Base-by-base conservation (phyloP, 2,329 filamentous ascomycete genomes). In the Phaeosphaeria sp. region DNA sequence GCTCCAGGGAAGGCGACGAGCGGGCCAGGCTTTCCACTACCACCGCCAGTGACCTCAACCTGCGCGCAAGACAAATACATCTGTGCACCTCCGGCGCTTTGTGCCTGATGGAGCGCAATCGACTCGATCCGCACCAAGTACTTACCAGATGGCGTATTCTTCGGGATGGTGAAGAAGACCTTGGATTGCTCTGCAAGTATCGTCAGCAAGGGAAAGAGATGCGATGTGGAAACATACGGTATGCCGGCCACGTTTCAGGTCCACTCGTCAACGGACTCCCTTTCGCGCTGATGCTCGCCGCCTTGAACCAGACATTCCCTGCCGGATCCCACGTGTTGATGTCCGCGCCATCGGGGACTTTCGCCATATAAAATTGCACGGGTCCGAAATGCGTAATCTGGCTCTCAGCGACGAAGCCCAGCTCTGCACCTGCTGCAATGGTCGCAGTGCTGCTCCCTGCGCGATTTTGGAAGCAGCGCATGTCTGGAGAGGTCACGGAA, bases 301-400 rank as follows among this genome's bases (percentile, higher is more conserved):
- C 67, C 45, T 74, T 75, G 58, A 75, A 74, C 72, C 73, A 75
- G 6, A 75, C 70, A 44, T 69, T 71, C 0, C 71, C 73, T 9
- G 58, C 30, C 2, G 65, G 57, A 44, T 72, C 67, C 71, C 71
- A 74, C 2, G 66, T 67, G 39, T 69, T 69, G 18, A 71, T 63
- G 44, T 70, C 57, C 11, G 60, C 60, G 30, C 56, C 57, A 25
- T 66, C 65, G 2, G 73, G 73, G 17, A 72, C 83, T 67, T 83
- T 85, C 64, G 84, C 85, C 56, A 86, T 78, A 66, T 86, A 86
- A 1, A 83, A 83, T 61, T 85, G 74, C 2, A 82, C 82, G 17
- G 84, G 84, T 1, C 84, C 84, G 57, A 83, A 79, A 71, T 87
- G 85, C 25, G 77, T 79, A 1, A 84, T 75, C 27, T 75, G 73